Evolutionary conservation across 2,329 filamentous ascomycete genomes (phyloP).

Genomic region (Penicillium olsonii): DNA sequence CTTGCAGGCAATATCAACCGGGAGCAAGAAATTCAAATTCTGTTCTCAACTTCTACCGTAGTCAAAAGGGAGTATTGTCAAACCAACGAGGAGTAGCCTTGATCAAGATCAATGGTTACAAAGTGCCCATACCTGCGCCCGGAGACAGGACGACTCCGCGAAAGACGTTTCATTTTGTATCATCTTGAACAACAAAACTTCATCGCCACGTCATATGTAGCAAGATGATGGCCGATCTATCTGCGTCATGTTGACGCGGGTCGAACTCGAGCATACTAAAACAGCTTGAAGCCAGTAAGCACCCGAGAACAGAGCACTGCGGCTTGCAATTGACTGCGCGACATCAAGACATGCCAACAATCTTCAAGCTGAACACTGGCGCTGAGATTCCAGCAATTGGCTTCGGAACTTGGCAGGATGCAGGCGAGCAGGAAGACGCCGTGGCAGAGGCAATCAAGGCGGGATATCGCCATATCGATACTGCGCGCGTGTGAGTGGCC

Average conservation of each 20-base stretch:
- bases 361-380: constrained; percentile 51
- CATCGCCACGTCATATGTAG: neutral
- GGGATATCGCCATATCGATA: constrained; percentile 60
- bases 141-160: too few relatives aligned
- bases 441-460: constrained; percentile 51
- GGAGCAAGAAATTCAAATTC: too few relatives aligned
- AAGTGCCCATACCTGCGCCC: too few relatives aligned
- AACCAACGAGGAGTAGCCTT: too few relatives aligned
- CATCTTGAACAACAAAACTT: neutral
- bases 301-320: neutral
- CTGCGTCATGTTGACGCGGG: constrained; percentile 43
- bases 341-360: constrained; percentile 30
- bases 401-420: constrained; percentile 59
- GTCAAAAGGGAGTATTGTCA: too few relatives aligned
- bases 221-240: constrained; percentile 20
- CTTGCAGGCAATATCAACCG: too few relatives aligned
- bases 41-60: too few relatives aligned
- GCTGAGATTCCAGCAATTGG: constrained; percentile 51
- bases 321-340: neutral
- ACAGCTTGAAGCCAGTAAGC: neutral
- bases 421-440: constrained; percentile 51
- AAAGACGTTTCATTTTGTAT: too few relatives aligned
- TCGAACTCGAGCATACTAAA: too few relatives aligned
- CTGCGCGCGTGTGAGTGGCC: constrained; percentile 45
- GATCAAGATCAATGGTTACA: too few relatives aligned